phyloP scores from a whole-genome alignment of 2,329 filamentous ascomycete species.

The Sporothrix phasma region DNA sequence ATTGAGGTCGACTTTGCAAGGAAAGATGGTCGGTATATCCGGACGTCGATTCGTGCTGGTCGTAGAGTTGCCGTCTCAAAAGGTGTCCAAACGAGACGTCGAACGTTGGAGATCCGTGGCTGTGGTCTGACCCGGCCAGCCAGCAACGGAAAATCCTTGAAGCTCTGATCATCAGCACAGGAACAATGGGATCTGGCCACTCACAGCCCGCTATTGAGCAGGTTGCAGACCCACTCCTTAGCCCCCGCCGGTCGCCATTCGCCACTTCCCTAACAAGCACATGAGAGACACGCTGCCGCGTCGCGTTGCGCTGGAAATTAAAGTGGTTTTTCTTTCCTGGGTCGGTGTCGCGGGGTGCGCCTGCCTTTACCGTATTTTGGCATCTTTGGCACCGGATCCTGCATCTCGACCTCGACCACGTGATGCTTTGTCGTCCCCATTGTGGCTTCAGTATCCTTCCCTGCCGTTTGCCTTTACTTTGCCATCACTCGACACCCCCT shows the following conservation, averaged over 20 bases:
- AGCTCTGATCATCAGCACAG: slow-evolving; percentile 8
- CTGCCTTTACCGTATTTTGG: slow-evolving; percentile 9
- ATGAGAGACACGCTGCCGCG: not conserved
- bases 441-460: too few relatives aligned
- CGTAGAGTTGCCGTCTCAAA: not conserved
- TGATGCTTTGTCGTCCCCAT: not conserved
- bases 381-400: not conserved
- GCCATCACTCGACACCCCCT: not conserved
- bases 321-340: slow-evolving; percentile 1
- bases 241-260: not conserved
- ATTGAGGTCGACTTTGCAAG: not conserved
- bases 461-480: too few relatives aligned
- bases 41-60: not conserved
- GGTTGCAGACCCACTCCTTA: not conserved
- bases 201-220: slow-evolving; percentile 4
- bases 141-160: not conserved
- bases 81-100: not conserved
- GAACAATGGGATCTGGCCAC: slow-evolving; percentile 1
- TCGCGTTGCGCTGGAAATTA: slow-evolving; percentile 7
- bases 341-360: not conserved
- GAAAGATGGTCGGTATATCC: not conserved
- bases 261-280: not conserved
- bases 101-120: not conserved
- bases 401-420: not conserved
- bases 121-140: not conserved